Evolutionary conservation across 306 rosid species (phyloP).

Genomic region (Dryas octopetala): DNA sequence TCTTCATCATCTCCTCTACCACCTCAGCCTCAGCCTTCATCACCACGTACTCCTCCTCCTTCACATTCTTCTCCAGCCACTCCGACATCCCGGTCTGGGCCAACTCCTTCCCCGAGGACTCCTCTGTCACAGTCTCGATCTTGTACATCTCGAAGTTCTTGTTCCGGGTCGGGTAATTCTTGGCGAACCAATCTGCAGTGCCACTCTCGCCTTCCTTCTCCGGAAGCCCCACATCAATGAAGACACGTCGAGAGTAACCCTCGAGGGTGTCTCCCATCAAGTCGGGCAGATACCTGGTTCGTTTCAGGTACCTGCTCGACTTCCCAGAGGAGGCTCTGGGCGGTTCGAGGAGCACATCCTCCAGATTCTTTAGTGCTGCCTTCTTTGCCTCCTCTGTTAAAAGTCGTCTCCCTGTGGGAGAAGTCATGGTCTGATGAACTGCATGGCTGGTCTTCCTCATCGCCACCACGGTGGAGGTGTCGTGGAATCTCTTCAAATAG

Average conservation of each 20-base stretch:
- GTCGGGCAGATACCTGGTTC: slow-evolving; percentile 60
- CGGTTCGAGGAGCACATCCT: slow-evolving; percentile 77
- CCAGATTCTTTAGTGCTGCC: slow-evolving; percentile 61
- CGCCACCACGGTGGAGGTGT: slow-evolving; percentile 30
- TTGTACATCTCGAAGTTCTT: slow-evolving; percentile 63
- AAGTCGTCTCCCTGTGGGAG: slow-evolving; percentile 37
- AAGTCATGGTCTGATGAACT: slow-evolving; percentile 5
- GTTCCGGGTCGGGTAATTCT: slow-evolving; percentile 64
- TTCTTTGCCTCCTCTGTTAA: slow-evolving; percentile 44
- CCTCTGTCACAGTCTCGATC: slow-evolving; percentile 50
- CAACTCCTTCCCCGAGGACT: slow-evolving; percentile 25
- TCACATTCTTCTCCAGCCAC: slow-evolving; percentile 67
- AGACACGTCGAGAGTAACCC: slow-evolving; percentile 60
- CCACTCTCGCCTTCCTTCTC: slow-evolving; percentile 57
- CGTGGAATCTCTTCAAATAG: slow-evolving; percentile 36
- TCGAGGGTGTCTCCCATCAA: slow-evolving; percentile 74
- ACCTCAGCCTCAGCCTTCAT: slow-evolving; percentile 83
- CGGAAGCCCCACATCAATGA: slow-evolving; percentile 59
- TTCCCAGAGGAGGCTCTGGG: slow-evolving; percentile 67
- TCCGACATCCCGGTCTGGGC: slow-evolving; percentile 49
- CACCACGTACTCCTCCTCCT: slow-evolving; percentile 76
- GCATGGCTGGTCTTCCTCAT: slow-evolving; percentile 40
- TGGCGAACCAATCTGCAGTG: slow-evolving; percentile 44
- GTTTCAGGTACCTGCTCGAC: slow-evolving; percentile 49
- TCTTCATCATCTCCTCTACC: slow-evolving; percentile 72